Conservation (phyloP, 2,329 filamentous ascomycete species). For the Aspergillus costaricaensis region DNA sequence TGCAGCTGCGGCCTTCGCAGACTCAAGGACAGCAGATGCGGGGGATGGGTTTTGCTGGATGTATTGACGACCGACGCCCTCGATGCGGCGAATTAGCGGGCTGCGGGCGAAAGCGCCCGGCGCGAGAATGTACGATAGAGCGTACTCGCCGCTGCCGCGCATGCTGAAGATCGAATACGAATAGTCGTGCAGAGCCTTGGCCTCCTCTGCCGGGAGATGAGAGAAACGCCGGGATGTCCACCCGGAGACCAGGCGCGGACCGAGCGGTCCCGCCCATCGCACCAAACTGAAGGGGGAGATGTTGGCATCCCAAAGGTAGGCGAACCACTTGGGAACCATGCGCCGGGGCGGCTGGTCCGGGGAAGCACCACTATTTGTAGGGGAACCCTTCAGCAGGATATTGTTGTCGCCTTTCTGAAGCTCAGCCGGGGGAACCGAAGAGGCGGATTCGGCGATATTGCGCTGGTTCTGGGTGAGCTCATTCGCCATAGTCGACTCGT, state of each 20-base stretch:
- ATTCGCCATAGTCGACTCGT: conserved; percentile 69
- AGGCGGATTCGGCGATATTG: conserved; percentile 35
- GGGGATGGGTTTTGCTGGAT: conserved; percentile 34
- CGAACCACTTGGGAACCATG: conserved; percentile 79
- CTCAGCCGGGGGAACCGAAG: conserved; percentile 23
- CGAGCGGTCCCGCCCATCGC: conserved; percentile 82
- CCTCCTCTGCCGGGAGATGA: conserved; percentile 77
- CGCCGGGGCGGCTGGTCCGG: conserved; percentile 52
- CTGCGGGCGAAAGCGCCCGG: conserved; percentile 89
- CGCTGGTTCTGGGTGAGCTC: conserved; percentile 78
- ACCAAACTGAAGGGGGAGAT: conserved; percentile 92
- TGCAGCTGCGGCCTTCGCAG: conserved; percentile 9
- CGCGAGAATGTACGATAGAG: conserved; percentile 85
- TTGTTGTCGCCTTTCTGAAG: conserved; percentile 50
- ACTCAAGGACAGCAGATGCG: conserved; percentile 14
- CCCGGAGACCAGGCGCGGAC: conserved; percentile 86
- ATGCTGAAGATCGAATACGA: conserved; percentile 93
- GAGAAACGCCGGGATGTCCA: conserved; percentile 94
- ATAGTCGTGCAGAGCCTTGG: conserved; percentile 85
- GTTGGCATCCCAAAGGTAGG: conserved; percentile 95
- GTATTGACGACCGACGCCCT: conserved; percentile 77
- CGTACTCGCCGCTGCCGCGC: conserved; percentile 90
- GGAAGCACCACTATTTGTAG: conserved; percentile 25
- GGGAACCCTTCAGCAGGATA: conserved; percentile 51
- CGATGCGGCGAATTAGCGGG: conserved; percentile 83